Percentiles rank a stretch among this genome's conserved stretches.
Conservation (phyloP, 2,329 filamentous ascomycete species). For the Parastagonospora nodorum region DNA sequence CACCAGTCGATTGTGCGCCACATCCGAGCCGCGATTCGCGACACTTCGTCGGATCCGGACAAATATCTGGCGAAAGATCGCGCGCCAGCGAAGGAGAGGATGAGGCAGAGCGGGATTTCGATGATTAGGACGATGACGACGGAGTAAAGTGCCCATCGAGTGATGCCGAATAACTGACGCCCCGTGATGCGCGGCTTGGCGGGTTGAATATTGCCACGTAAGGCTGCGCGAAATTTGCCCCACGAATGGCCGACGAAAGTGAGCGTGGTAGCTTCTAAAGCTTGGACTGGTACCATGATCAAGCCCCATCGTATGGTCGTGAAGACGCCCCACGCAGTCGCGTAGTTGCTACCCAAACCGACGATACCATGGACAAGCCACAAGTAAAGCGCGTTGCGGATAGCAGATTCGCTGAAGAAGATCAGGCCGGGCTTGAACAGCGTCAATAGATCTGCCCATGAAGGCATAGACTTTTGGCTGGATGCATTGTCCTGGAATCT, state of each 20-base stretch:
- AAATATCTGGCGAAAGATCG: constrained; percentile 67
- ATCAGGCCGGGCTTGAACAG: constrained; percentile 63
- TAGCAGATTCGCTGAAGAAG: constrained; percentile 67
- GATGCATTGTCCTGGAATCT: constrained; percentile 11
- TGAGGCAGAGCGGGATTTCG: constrained; percentile 67
- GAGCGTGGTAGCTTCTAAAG: constrained; percentile 68
- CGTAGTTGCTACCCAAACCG: constrained; percentile 66
- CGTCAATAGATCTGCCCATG: constrained; percentile 52
- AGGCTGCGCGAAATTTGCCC: constrained; percentile 56
- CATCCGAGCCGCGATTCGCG: constrained; percentile 68
- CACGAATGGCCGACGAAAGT: constrained; percentile 71
- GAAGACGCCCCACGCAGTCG: constrained; percentile 75
- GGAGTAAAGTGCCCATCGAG: constrained; percentile 60
- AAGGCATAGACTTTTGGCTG: constrained; percentile 19
- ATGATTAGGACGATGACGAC: constrained; percentile 59
- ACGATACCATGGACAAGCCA: constrained; percentile 72
- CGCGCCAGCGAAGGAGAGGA: constrained; percentile 65
- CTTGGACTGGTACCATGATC: constrained; percentile 73
- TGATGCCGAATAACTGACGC: constrained; percentile 49
- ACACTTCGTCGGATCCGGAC: constrained; percentile 61
- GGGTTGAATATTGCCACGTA: constrained; percentile 8
- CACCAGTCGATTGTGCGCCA: constrained; percentile 63
- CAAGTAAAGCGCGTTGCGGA: constrained; percentile 72
- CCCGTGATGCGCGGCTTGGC: constrained; percentile 24
- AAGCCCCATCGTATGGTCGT: constrained; percentile 76